Evolutionary conservation across 2,329 filamentous ascomycete genomes (phyloP), one percentile per base, ranked within the genome.

Genomic region (Curvularia hawaiiensis): DNA sequence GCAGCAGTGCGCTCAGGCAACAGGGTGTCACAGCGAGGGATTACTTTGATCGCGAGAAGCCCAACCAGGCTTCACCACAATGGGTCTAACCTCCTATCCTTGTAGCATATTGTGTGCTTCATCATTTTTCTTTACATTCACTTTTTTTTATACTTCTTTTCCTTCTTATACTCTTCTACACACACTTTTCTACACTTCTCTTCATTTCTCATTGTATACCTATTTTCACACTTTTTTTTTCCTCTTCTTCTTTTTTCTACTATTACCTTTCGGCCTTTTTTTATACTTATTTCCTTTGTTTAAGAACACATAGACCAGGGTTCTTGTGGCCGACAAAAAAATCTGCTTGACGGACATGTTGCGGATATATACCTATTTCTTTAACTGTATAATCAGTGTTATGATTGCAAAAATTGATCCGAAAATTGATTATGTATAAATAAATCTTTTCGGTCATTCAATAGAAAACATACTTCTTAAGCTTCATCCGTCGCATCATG

Each of bases 401-500:
- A 40, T n/a, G 33, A 39, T 2, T 31, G 20, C 5, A 40, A 14
- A 24, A 50, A 49, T 18, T n/a, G 14, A 40, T 26, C 22, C n/a
- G 33, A 31, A 31, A 18, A 6, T 40, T 18, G 2, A 30, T 20
- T 1, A 49, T 40, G 1, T 30, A 28, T 14, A 18, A 14, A 28
- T 14, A 18, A 14, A 8, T 35, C 14, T 26, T 14, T 35, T 24
- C 30, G 11, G 11, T 14, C 30, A 31, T 31, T 31, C 30, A 31
- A 31, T 31, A 10, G 9, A 12, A 31, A 12, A 31, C 11, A 11
- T 31, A 12, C 30, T 31, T 31, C 2, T 11, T 12, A 31, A 8
- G 26, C 60, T 11, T 65, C 68, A 26, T 61, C 64, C 45, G 63
- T 28, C 28, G 69, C 4, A 59, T 71, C 70, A 22, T 56, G 55